Evolutionary conservation across 331 rosid species (phyloP), one percentile per base, ranked within the genome.

Genomic region (Malus hybrid): DNA sequence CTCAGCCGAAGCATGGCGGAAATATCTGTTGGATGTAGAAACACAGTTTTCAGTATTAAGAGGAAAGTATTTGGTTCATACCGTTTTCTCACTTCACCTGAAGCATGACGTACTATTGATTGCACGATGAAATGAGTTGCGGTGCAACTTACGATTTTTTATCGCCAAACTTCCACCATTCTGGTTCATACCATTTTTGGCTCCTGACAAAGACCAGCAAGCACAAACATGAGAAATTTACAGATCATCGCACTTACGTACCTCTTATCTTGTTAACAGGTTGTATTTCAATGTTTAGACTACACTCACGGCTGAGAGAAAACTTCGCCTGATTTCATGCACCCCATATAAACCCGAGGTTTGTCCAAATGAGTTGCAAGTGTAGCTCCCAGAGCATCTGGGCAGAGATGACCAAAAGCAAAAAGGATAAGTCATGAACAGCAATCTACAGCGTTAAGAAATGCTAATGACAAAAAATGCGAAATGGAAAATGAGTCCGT

Each of bases 151-250:
- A 95, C 99, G 97, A 84, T 86, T 88, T 92, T 75, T 86, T 90
- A 83, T 95, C 99, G 10, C 99, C 99, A 70, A 95, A 95, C 75
- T 95, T 95, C 99, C 99, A 95, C 99, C 99, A 95, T 75, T 95
- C 97, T 74, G 99, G 97, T 84, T 95, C 99, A 71, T 95, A 90
- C 99, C 99, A 95, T 78, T 88, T 95, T 10, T 83, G 87, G 78
- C 87, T 84, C 90, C 99, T 95, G 90, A 73, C 72, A 85, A 77
- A 56, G 66, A 72, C 75, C 82, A 71, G 64, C 71, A 75, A 48
- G 72, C 20, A 81, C 60, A 67, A 63, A 58, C 36, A 63, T 81
- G 67, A 81, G 83, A 84, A 63, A 66, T 42, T 30, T 60, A 65
- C 67, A 61, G 28, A 11, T 73, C 16, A 34, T 68, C 10, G 22